These are phyloP conservation scores for Suhomyces bokatorum DNA, from an alignment of 1,139 yeast species.

Conservation along the genomic window DNA sequence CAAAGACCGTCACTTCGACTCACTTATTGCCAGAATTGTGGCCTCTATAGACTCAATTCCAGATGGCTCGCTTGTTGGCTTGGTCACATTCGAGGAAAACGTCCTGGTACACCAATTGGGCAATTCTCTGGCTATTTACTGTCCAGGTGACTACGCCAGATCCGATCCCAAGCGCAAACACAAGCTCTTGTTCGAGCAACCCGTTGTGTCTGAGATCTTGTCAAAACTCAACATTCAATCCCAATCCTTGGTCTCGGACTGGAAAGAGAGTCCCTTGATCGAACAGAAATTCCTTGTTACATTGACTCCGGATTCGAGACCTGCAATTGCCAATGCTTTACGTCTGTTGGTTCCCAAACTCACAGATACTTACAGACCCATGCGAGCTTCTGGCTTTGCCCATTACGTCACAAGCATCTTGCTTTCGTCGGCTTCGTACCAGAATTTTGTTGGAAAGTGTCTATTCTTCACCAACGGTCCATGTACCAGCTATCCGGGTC, in stretches of 20 bases:
- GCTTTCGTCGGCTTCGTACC: conserved; percentile 21
- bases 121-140: not conserved
- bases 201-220: conserved; percentile 14
- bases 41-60: conserved; percentile 24
- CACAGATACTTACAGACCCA: conserved; percentile 31
- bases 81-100: conserved; percentile 32
- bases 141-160: not conserved
- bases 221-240: conserved; percentile 12
- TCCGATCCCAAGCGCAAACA: not conserved
- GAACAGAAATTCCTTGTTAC: conserved; percentile 8
- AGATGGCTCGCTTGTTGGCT: conserved; percentile 22
- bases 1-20: conserved; percentile 19
- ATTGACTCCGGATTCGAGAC: conserved; percentile 3
- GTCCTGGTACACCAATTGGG: conserved; percentile 28
- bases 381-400: conserved; percentile 37
- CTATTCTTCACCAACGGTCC: conserved; percentile 39
- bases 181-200: conserved; percentile 6
- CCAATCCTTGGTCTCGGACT: conserved; percentile 7
- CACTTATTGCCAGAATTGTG: conserved; percentile 21
- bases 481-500: conserved; percentile 37
- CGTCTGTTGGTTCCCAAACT: conserved; percentile 23
- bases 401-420: conserved; percentile 25
- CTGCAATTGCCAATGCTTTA: conserved; percentile 16
- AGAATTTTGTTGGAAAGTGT: conserved; percentile 28
- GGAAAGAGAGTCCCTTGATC: conserved; percentile 15